Conservation (phyloP, 768 basidiomycete species). For the Rhodotorula babjevae region DNA sequence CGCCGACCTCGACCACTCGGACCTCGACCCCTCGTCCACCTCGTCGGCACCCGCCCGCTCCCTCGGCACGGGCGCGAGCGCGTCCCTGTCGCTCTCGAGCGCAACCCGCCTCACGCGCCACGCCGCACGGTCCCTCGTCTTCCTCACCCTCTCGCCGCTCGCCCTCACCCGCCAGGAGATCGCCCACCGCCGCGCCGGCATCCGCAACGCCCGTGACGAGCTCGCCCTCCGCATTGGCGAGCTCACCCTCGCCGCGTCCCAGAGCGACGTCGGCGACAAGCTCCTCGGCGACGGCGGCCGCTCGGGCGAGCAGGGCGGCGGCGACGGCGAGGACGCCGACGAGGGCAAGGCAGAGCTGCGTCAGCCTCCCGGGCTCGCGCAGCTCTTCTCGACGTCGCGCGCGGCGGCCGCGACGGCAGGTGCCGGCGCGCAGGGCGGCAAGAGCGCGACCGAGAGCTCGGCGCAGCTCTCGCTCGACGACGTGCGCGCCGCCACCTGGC, state of each 20-base stretch:
- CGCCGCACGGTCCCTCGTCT: slow-evolving; percentile 40
- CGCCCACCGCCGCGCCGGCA: slow-evolving; percentile 55
- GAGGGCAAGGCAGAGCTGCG: background rate
- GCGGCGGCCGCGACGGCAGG: background rate
- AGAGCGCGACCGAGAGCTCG: background rate
- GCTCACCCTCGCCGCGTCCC: slow-evolving; percentile 27
- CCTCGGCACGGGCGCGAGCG: too few species aligned
- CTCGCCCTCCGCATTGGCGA: slow-evolving; percentile 56
- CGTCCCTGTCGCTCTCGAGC: slow-evolving; percentile 6
- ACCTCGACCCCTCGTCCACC: background rate
- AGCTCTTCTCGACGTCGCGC: slow-evolving; percentile 43
- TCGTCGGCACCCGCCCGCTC: background rate
- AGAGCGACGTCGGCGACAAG: background rate
- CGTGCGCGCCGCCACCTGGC: slow-evolving; percentile 29
- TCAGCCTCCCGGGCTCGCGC: slow-evolving; percentile 30
- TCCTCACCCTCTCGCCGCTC: slow-evolving; percentile 54
- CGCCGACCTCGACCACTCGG: slow-evolving; percentile 3
- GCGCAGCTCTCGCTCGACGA: slow-evolving; percentile 6
- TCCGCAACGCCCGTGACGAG: slow-evolving; percentile 64
- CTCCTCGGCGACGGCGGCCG: slow-evolving; percentile 2
- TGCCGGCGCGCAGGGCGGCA: background rate
- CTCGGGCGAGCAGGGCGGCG: background rate
- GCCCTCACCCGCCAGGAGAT: slow-evolving; percentile 67
- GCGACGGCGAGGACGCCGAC: background rate
- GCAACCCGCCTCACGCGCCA: slow-evolving; percentile 20